Base-by-base conservation (phyloP, 768 basidiomycete species). In the Rhodotorula paludigena region DNA sequence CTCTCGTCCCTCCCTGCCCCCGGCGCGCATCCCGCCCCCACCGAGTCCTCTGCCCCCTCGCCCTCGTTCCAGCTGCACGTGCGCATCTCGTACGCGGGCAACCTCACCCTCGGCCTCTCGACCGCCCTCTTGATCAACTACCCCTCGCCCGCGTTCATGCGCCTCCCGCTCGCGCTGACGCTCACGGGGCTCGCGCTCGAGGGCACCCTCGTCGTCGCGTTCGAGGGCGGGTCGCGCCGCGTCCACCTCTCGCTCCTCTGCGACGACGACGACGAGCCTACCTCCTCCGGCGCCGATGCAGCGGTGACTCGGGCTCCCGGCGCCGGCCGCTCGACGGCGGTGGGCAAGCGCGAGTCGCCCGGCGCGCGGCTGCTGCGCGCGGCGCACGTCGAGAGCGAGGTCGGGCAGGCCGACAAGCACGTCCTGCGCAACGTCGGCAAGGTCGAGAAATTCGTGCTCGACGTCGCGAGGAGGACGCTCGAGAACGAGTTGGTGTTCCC, bases 81-180 rank as follows among this genome's bases (percentile, higher is more conserved):
- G 0, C 85, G 87, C 74, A 80, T 97, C 51, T 83, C 84, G 39
- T 94, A 94, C 86, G 48, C 71, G 21, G 75, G 76, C 49, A 87
- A 96, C 77, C 82, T 98, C 15, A 87, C 89, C 23, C 82, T 99
- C 73, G 89, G 89, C 14, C 83, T 99, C 62, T 86, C 89, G 38
- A 98, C 96, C 0, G 93, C 91, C 15, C 83, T 98, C 35, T 84
- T 92, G 68, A 92, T 99, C 79, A 96, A 99, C 79, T 97, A 98
- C 77, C 96, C 96, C 10, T 92, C 92, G 0, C 87, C 88, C 0
- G 85, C 88, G 77, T 98, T 99, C 82, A 97, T 99, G 93, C 87
- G 90, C 21, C 83, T 99, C 33, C 96, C 96, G 12, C 89, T 99
- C 78, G 88, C 89, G 75, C 86, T 98, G 61, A 88, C 87, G n/a